These are phyloP conservation scores for Phlebopus sp. DNA, from an alignment of 1,284 basidiomycete species.

Conservation along the genomic window DNA sequence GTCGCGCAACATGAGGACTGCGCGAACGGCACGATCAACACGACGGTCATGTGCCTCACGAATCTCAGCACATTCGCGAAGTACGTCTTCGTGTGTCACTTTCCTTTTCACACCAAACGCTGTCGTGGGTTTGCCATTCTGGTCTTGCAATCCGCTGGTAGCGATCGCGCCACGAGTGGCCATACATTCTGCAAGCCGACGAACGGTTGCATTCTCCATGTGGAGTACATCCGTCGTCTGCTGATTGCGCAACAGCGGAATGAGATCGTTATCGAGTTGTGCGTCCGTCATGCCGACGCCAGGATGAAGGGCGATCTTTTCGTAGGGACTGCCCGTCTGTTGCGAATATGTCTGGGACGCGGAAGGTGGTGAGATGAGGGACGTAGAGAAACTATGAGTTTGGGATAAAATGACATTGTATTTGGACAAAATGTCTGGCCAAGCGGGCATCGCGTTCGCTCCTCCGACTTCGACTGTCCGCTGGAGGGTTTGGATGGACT, in stretches of 20 bases:
- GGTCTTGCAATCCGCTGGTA: constrained; percentile 37
- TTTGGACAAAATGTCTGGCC: constrained; percentile 80
- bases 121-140: constrained; percentile 7
- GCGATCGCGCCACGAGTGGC: constrained; percentile 56
- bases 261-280: constrained; percentile 68
- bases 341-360: constrained; percentile 18
- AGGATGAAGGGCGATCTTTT: constrained; percentile 66
- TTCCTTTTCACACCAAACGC: constrained; percentile 18
- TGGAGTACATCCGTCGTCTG: constrained; percentile 71
- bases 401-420: constrained; percentile 80
- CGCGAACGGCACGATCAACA: constrained; percentile 67
- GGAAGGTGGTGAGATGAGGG: constrained; percentile 45
- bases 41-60: constrained; percentile 65
- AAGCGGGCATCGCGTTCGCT: constrained; percentile 58
- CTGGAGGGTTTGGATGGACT: constrained; percentile 64
- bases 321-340: constrained; percentile 44
- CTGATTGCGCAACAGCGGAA: constrained; percentile 68
- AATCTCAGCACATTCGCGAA: constrained; percentile 64
- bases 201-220: constrained; percentile 65
- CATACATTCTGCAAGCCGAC: constrained; percentile 65
- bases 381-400: constrained; percentile 67
- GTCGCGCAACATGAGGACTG: constrained; percentile 69
- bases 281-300: constrained; percentile 52
- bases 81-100: constrained; percentile 43
- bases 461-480: constrained; percentile 59